These are phyloP conservation scores for Talaromyces sp. DNA, from an alignment of 2,329 filamentous ascomycete species.

Conservation along the genomic window DNA sequence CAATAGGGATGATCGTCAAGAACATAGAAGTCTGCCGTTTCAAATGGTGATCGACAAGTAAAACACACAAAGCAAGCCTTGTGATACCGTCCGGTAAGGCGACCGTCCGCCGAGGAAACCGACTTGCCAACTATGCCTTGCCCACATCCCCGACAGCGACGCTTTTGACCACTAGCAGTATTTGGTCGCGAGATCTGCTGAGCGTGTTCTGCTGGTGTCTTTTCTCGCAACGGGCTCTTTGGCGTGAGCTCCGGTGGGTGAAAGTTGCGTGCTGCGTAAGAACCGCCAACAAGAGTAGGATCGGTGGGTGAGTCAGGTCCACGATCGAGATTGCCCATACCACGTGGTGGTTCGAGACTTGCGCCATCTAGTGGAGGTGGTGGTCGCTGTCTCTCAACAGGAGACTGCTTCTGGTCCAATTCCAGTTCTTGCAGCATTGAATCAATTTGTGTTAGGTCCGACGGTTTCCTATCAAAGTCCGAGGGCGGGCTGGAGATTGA, in stretches of 20 bases:
- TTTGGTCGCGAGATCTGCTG: conserved; percentile 39
- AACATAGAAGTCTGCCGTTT: conserved; percentile 89
- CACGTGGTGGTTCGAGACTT: conserved; percentile 29
- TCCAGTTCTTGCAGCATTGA: conserved; percentile 57
- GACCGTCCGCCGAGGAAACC: conserved; percentile 87
- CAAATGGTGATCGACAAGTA: conserved; percentile 76
- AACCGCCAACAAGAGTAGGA: conserved; percentile 42
- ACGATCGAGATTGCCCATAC: conserved; percentile 28
- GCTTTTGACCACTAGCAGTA: conserved; percentile 54
- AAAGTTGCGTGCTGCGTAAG: conserved; percentile 22
- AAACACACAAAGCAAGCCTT: conserved; percentile 91
- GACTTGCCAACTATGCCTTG: conserved; percentile 82
- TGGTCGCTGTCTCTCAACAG: conserved; percentile 25
- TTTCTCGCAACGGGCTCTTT: conserved; percentile 20
- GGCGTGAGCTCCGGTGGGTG: conserved; percentile 5
- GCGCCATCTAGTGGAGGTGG: background rate
- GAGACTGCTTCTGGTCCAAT: conserved; percentile 28
- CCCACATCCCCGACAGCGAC: conserved; percentile 78
- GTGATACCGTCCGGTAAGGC: conserved; percentile 89
- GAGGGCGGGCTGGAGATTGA: conserved; percentile 59
- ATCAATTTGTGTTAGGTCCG: conserved; percentile 45
- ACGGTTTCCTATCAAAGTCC: conserved; percentile 32
- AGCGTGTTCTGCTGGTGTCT: conserved; percentile 16
- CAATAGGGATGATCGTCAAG: conserved; percentile 84
- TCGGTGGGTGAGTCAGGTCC: conserved; percentile 50